Conservation (phyloP, 2,329 filamentous ascomycete genomes). For the Pseudogymnoascus sp. region DNA sequence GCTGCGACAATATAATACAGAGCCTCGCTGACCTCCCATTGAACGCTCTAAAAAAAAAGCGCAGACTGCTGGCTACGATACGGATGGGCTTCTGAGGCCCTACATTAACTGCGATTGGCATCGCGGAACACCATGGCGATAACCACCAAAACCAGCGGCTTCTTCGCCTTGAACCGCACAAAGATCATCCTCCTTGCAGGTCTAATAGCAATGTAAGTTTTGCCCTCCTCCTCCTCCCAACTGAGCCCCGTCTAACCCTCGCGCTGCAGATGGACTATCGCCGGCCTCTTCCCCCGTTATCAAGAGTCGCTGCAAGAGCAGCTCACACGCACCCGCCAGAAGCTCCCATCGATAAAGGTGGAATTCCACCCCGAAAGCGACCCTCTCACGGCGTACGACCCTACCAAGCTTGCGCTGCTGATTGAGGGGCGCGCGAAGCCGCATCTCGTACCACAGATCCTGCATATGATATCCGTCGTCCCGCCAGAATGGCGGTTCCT, state of each 20-base stretch:
- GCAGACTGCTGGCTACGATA: not conserved
- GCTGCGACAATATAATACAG: not conserved
- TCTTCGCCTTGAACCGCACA: not conserved
- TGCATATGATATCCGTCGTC: slow-evolving; percentile 48
- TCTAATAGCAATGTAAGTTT: not conserved
- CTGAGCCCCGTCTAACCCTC: not conserved
- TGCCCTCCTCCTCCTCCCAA: not conserved
- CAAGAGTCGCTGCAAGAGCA: slow-evolving; percentile 5
- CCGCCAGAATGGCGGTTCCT: slow-evolving; percentile 49
- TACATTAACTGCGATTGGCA: not conserved
- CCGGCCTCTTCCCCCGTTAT: slow-evolving; percentile 7
- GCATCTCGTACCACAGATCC: slow-evolving; percentile 42
- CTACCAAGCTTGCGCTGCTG: slow-evolving; percentile 45
- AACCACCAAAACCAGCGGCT: not conserved
- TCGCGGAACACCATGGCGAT: not conserved
- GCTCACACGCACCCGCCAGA: not conserved
- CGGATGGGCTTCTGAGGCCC: not conserved
- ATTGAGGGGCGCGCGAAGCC: slow-evolving; percentile 44
- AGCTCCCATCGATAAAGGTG: slow-evolving; percentile 10
- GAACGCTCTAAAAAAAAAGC: not conserved
- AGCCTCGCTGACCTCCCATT: not conserved
- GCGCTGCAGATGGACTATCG: slow-evolving; percentile 7
- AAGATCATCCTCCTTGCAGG: not conserved
- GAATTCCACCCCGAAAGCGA: slow-evolving; percentile 11
- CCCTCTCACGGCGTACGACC: slow-evolving; percentile 29